Conservation (phyloP, 2,329 filamentous ascomycete genomes). For the Hymenoscyphus fructigenus region DNA sequence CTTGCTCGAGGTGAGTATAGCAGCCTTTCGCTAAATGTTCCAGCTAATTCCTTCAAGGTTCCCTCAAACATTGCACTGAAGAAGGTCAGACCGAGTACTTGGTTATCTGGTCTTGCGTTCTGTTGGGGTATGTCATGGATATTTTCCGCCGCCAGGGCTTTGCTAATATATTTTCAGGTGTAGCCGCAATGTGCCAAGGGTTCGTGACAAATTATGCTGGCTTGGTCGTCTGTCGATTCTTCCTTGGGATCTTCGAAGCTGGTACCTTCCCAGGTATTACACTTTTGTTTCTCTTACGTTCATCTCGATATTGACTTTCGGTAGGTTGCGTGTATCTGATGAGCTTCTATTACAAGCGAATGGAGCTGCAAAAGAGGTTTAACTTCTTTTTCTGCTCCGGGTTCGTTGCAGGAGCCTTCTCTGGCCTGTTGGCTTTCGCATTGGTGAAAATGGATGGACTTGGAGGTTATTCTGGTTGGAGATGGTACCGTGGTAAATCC, state of each 20-base stretch:
- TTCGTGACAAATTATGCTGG: constrained; percentile 54
- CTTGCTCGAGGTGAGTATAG: background rate
- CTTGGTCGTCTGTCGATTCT: constrained; percentile 66
- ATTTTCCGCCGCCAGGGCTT: background rate
- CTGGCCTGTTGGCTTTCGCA: constrained; percentile 54
- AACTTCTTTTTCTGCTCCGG: constrained; percentile 54
- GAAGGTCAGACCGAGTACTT: constrained; percentile 40
- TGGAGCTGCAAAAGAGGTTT: constrained; percentile 51
- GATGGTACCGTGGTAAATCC: constrained; percentile 49
- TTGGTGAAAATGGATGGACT: constrained; percentile 52
- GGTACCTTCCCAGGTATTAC: constrained; percentile 61
- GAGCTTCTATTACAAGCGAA: constrained; percentile 49
- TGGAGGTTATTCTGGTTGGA: constrained; percentile 53
- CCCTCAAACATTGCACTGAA: constrained; percentile 33
- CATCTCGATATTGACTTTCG: background rate
- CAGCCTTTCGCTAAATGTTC: constrained; percentile 23
- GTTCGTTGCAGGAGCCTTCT: constrained; percentile 54
- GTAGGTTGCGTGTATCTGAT: constrained; percentile 42
- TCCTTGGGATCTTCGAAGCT: constrained; percentile 51
- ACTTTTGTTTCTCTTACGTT: background rate
- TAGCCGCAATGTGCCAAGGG: constrained; percentile 21
- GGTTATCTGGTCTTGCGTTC: constrained; percentile 41
- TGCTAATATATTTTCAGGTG: background rate
- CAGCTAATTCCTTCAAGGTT: constrained; percentile 21
- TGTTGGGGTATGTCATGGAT: constrained; percentile 43